Evolutionary conservation across 805 yeast species (phyloP), one percentile per base, ranked within the genome.

Genomic region (Zygosaccharomyces siamensis): DNA sequence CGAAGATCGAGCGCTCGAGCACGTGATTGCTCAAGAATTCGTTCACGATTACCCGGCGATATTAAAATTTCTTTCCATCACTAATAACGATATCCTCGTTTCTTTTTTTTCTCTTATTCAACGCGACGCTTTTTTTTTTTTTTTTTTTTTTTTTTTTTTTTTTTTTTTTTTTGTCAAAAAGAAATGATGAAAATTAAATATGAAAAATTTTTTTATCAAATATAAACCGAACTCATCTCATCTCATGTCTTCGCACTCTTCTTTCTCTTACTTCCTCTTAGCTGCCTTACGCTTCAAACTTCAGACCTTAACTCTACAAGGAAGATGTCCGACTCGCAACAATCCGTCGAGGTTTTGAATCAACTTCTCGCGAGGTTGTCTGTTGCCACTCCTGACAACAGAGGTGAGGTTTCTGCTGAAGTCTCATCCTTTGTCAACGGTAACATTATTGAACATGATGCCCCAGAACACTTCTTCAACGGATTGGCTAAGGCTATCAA

Each of bases 371-470:
- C 84, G 75, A 89, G 89, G 79, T 81, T 93, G 69, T 74, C 92
- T 69, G 88, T 93, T 71, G 96, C 98, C 66, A 69, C 86, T 62
- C 72, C 83, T 51, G 97, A 89, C 66, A 84, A 82, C 70, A 83
- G 90, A 72, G 83, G 80, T 55, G 83, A 80, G 69, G 90, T 95
- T 70, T 93, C 97, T 68, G 72, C 85, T 65, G 88, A 87, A 70
- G 87, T 93, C 65, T 81, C 98, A 59, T 80, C 93, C 55, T 90
- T 93, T 80, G 80, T 93, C 74, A 92, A 92, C 76, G 95, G 97
- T 62, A 87, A 92, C 69, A 89, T 90, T 75, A 90, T 92, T 72
- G 99, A 93, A 79, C 98, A 93, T 75, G 98, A 92, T 76, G 93
- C 89, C 60, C 98, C 99, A 66, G 83, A 76, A 66, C 83, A 80